Conservation (phyloP, 2,329 filamentous ascomycete species). For the Endothia cerciana region DNA sequence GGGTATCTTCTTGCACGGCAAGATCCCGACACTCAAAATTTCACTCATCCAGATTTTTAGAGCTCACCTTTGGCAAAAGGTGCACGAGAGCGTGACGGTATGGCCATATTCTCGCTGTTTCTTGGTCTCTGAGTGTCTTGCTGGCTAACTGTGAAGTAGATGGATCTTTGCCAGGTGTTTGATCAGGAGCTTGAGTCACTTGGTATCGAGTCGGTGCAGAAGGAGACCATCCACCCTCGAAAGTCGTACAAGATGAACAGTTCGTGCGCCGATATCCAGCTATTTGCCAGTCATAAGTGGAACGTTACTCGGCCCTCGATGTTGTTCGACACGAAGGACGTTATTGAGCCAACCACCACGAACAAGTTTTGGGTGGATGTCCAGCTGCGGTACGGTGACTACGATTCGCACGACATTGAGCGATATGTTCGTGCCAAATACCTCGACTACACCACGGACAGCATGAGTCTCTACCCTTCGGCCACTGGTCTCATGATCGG, state of each 20-base stretch:
- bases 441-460: slow-evolving; percentile 97
- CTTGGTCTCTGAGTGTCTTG: too few species aligned
- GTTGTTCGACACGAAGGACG: slow-evolving; percentile 94
- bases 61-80: slow-evolving; percentile 99
- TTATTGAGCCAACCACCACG: slow-evolving; percentile 89
- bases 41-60: slow-evolving; percentile 99
- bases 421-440: slow-evolving; percentile 97
- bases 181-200: slow-evolving; percentile 96
- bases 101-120: too few species aligned
- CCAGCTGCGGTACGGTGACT: slow-evolving; percentile 94
- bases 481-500: slow-evolving; percentile 97
- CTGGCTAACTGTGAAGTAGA: too few species aligned
- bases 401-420: slow-evolving; percentile 93
- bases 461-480: slow-evolving; percentile 97
- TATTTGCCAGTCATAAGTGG: slow-evolving; percentile 81
- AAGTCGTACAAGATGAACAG: slow-evolving; percentile 99
- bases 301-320: slow-evolving; percentile 93
- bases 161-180: slow-evolving; percentile 98
- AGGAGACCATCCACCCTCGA: slow-evolving; percentile 97
- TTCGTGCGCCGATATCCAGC: slow-evolving; percentile 69
- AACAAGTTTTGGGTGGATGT: slow-evolving; percentile 99
- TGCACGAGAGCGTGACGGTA: slow-evolving; percentile 82
- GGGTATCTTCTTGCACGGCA: slow-evolving; percentile 98
- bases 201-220: slow-evolving; percentile 96
- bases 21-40: slow-evolving; percentile 97